These are phyloP conservation scores for Theileria luwenshuni DNA, from an alignment of 169 alveolate genomes.

Conservation along the genomic window DNA sequence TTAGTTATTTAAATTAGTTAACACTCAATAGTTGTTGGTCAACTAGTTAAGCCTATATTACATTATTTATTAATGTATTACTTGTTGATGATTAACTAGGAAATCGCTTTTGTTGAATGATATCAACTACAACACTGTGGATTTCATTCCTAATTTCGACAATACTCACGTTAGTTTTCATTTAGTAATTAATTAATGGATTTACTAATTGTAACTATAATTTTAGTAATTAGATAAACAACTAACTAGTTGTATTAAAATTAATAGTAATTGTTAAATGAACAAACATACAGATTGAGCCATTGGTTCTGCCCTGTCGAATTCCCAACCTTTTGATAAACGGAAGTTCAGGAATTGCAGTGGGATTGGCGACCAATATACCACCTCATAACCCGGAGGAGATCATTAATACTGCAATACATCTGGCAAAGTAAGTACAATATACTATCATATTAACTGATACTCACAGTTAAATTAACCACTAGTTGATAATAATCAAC, in stretches of 20 bases:
- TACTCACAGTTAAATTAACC: not conserved
- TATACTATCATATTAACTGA: not conserved
- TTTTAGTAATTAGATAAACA: not conserved
- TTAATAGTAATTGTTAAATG: not conserved
- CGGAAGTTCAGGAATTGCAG: conserved; percentile 86
- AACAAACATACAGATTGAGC: conserved; percentile 65
- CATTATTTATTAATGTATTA: no score
- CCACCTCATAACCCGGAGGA: conserved; percentile 84
- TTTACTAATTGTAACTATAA: not conserved
- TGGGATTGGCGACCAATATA: conserved; percentile 81
- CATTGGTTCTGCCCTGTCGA: conserved; percentile 79
- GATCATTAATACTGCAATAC: conserved; percentile 69
- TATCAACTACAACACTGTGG: conserved; percentile 70
- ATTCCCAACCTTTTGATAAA: conserved; percentile 78
- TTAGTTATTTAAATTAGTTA: not conserved
- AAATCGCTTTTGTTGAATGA: conserved; percentile 72
- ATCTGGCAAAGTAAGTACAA: conserved; percentile 43
- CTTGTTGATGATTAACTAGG: conserved; percentile 39
- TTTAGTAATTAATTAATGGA: no score
- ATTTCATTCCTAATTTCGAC: conserved; percentile 79
- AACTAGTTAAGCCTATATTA: no score
- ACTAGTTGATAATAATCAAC: not conserved
- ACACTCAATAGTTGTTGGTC: conserved; percentile 8
- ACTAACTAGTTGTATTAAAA: not conserved
- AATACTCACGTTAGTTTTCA: conserved; percentile 69